Percentiles rank a stretch among this genome's conserved stretches.
These are phyloP conservation scores for Nicotiana rustica DNA, from an alignment of 305 asterid genomes.

Conservation along the genomic window DNA sequence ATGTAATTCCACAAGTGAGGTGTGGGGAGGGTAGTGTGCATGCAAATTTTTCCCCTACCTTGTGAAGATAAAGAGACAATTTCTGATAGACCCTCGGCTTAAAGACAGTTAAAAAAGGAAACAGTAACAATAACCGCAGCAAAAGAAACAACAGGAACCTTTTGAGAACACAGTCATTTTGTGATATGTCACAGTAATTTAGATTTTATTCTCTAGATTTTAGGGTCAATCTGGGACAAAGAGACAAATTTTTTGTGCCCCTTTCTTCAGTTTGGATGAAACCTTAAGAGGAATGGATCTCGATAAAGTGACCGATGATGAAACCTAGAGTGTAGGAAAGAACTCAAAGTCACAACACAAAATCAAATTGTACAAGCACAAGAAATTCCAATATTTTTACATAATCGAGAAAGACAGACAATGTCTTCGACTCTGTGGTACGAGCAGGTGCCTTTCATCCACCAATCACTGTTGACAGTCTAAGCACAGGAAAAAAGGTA, in stretches of 20 bases:
- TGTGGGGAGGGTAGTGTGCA: too few relatives aligned
- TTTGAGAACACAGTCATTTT: not conserved
- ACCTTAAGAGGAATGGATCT: not conserved
- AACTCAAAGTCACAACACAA: not conserved
- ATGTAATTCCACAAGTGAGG: too few relatives aligned
- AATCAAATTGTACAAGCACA: constrained; percentile 17
- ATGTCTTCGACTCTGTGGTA: not conserved
- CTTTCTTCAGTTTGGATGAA: not conserved
- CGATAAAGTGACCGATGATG: not conserved
- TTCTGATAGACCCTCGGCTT: too few relatives aligned
- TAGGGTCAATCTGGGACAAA: not conserved
- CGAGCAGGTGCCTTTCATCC: not conserved
- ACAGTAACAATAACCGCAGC: too few relatives aligned
- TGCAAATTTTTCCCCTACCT: too few relatives aligned
- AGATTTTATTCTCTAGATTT: not conserved
- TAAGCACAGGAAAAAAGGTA: not conserved
- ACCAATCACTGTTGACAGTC: not conserved
- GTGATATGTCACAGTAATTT: not conserved
- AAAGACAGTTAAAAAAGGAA: too few relatives aligned
- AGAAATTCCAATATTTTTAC: constrained; percentile 2
- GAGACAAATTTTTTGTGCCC: not conserved
- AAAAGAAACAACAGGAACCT: not conserved
- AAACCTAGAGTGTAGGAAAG: not conserved
- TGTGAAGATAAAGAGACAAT: too few relatives aligned
- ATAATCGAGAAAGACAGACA: constrained; percentile 9